A percentile compares a stretch with the other conserved stretches of the same genome.
Conservation (phyloP, 495 filamentous ascomycete genomes). For the Bombardia bombarda region DNA sequence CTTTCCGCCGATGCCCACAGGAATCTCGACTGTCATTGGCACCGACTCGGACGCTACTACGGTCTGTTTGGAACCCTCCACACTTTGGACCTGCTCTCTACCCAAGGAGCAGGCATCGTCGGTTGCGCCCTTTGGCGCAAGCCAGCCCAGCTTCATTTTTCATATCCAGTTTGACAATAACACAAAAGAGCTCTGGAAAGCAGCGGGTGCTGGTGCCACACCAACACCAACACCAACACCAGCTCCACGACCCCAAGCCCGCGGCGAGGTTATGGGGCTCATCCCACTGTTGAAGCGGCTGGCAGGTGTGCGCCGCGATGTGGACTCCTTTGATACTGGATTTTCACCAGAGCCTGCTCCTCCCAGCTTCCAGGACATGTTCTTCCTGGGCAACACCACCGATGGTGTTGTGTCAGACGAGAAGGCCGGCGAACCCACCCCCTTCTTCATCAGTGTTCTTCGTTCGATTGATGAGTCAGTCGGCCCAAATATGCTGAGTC, state of each 20-base stretch:
- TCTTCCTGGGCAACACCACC: slow-evolving; percentile 76
- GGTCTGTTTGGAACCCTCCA: slow-evolving; percentile 59
- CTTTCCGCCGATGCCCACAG: slow-evolving; percentile 79
- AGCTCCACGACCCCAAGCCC: slow-evolving; percentile 1
- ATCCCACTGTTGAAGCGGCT: slow-evolving; percentile 5
- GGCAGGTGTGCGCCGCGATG: neutral
- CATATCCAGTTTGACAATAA: slow-evolving; percentile 75
- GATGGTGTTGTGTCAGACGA: slow-evolving; percentile 54
- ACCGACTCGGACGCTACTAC: slow-evolving; percentile 50
- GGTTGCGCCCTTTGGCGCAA: slow-evolving; percentile 49
- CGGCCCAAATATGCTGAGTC: slow-evolving; percentile 25
- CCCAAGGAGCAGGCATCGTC: slow-evolving; percentile 64
- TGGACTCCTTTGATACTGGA: slow-evolving; percentile 7
- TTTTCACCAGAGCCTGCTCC: slow-evolving; percentile 49
- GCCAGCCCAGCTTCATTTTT: slow-evolving; percentile 69
- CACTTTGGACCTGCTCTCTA: slow-evolving; percentile 74
- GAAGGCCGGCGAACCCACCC: slow-evolving; percentile 58
- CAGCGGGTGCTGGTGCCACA: slow-evolving; percentile 6
- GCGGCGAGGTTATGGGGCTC: slow-evolving; percentile 5
- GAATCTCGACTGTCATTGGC: slow-evolving; percentile 65
- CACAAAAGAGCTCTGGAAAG: slow-evolving; percentile 41
- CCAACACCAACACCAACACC: slow-evolving; percentile 16
- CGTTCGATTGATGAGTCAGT: slow-evolving; percentile 22
- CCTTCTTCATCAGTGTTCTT: slow-evolving; percentile 56
- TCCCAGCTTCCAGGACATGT: slow-evolving; percentile 59